Base-by-base conservation (phyloP, 441 rosid genomes). In the Capsella rubella region DNA sequence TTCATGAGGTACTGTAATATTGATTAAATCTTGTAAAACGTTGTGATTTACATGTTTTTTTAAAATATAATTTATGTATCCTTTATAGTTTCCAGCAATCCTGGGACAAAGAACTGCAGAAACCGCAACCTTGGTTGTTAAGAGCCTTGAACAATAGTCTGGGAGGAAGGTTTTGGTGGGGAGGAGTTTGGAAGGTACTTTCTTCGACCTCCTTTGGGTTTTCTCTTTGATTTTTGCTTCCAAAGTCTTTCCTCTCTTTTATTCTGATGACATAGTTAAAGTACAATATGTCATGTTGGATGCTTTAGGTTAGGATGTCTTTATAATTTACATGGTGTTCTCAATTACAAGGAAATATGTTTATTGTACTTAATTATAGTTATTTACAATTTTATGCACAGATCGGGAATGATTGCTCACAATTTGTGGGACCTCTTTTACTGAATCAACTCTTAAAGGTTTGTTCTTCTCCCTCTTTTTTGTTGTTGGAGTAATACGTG, bases 121-220 rank as follows among this genome's bases (percentile, higher is more conserved):
- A 77, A 76, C 82, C 92, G 14, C 87, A 82, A 69, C 98, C 99
- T 8, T 96, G 97, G 98, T 87, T 96, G 73, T 79, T 96, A 47
- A 86, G 99, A 83, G 95, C 97, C 54, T 73, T 96, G 73, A 79
- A 80, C 87, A 71, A 78, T 71, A 90, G 98, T 79, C 91, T 96
- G 78, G 99, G 98, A 59, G 93, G 90, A 87, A 88, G 98, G 96
- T 96, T 96, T 86, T 93, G 96, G 98, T 88, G 85, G 89, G 99
- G 97, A 83, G 99, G 99, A 84, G 88, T 90, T 67, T 96, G 97
- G 97, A 96, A 96, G 99, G 99, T 93, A 88, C 62, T 59, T 45
- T 78, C 46, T 14, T 46, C 63, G 4, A 39, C 47, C 31, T 70
- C 32, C 15, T 69, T 5, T 6, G n/a, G 28, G 31, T 39, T 8